phyloP scores from a whole-genome alignment of 352 stramenopile species.

The Phytophthora tentaculata region DNA sequence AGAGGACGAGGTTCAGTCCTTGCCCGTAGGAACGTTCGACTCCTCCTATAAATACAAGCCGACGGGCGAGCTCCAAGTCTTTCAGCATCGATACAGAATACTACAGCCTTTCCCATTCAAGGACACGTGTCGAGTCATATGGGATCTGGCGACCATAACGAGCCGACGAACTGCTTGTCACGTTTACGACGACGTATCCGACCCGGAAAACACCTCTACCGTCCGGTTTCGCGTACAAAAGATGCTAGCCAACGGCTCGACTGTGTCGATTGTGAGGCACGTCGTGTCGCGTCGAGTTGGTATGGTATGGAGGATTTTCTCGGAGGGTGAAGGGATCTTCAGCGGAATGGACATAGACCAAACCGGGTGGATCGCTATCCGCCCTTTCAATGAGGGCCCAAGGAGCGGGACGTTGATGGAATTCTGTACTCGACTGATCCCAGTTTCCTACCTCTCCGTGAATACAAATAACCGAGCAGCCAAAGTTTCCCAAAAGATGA shows the following conservation, averaged over 20 bases:
- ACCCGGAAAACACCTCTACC: background rate
- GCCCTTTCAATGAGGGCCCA: background rate
- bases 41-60: background rate
- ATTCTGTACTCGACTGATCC: background rate
- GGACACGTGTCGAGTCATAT: background rate
- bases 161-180: background rate
- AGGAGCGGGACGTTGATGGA: background rate
- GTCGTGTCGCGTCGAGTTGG: background rate
- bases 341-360: background rate
- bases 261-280: background rate
- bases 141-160: background rate
- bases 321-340: background rate
- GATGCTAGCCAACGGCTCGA: background rate
- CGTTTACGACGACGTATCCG: background rate
- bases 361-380: background rate
- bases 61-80: background rate
- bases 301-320: background rate
- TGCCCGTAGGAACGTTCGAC: background rate
- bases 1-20: background rate
- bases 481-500: background rate
- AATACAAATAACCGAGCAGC: background rate
- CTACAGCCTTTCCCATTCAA: background rate
- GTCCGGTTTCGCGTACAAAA: background rate
- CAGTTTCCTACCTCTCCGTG: background rate
- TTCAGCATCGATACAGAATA: background rate